Percentiles rank a stretch among this genome's conserved stretches.
Conservation (phyloP, 2,329 filamentous ascomycete genomes). For the Claviceps purpurea region DNA sequence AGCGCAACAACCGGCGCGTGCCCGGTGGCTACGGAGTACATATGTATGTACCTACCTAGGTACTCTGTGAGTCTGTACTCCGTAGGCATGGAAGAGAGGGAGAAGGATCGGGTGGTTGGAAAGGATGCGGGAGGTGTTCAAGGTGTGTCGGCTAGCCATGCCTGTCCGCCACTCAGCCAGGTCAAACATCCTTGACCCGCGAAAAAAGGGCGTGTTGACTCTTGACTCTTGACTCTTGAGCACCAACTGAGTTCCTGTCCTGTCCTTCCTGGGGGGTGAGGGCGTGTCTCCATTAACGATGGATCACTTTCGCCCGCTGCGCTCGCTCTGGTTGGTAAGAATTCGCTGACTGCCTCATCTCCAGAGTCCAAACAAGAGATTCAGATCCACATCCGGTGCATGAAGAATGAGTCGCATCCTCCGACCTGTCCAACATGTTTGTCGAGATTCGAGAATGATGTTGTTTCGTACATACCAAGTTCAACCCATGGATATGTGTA, state of each 20-base stretch:
- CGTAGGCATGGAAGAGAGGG: constrained; percentile 16
- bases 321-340: not conserved
- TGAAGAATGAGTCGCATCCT: not conserved
- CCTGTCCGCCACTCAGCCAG: not conserved
- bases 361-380: not conserved
- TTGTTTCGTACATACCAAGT: not conserved
- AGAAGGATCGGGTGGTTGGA: constrained; percentile 15
- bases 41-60: no score
- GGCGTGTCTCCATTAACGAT: not conserved
- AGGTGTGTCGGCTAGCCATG: not conserved
- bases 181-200: not conserved
- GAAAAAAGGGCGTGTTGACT: not conserved
- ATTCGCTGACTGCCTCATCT: not conserved
- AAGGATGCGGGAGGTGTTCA: constrained; percentile 10
- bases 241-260: no score
- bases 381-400: not conserved
- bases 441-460: not conserved
- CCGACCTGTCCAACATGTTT: not conserved
- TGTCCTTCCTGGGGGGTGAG: not conserved
- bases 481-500: not conserved
- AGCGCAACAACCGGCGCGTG: constrained; percentile 7
- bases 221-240: not conserved
- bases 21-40: not conserved
- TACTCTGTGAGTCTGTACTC: no score
- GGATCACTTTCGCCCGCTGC: not conserved